Evolutionary conservation across 345 rosid genomes (phyloP).

Genomic region (Rhodamnia rubescens): DNA sequence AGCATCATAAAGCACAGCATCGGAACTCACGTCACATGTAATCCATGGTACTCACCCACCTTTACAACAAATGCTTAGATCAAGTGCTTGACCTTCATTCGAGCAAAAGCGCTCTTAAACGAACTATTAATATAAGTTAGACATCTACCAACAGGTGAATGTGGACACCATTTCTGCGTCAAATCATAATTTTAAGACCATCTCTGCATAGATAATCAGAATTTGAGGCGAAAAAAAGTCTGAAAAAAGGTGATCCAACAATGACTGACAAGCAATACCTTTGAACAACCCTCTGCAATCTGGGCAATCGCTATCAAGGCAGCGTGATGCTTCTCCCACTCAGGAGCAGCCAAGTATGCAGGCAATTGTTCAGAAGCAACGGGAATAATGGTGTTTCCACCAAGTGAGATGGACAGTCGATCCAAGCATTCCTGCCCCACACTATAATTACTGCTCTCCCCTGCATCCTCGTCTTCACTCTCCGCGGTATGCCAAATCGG

Average conservation of each 20-base stretch:
- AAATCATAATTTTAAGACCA: background rate
- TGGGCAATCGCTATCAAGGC: slow-evolving; percentile 95
- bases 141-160: background rate
- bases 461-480: slow-evolving; percentile 90
- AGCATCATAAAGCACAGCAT: background rate
- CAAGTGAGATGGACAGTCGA: slow-evolving; percentile 81
- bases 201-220: background rate
- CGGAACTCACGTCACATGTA: background rate
- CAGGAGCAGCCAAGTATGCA: slow-evolving; percentile 79
- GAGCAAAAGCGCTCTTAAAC: background rate
- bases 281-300: slow-evolving; percentile 98
- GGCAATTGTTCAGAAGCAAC: slow-evolving; percentile 95
- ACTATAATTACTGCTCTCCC: slow-evolving; percentile 84
- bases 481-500: slow-evolving; percentile 90
- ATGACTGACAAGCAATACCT: slow-evolving; percentile 27
- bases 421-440: slow-evolving; percentile 99
- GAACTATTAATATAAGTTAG: background rate
- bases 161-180: background rate
- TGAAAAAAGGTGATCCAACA: background rate
- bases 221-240: background rate
- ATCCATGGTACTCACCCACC: background rate
- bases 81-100: background rate
- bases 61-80: background rate
- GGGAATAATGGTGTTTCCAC: slow-evolving; percentile 95
- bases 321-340: slow-evolving; percentile 99